Percentiles rank a stretch among this genome's conserved stretches.
These are phyloP conservation scores for Stachybotrys chlorohalonatus DNA, from an alignment of 2,329 filamentous ascomycete genomes.

Conservation along the genomic window DNA sequence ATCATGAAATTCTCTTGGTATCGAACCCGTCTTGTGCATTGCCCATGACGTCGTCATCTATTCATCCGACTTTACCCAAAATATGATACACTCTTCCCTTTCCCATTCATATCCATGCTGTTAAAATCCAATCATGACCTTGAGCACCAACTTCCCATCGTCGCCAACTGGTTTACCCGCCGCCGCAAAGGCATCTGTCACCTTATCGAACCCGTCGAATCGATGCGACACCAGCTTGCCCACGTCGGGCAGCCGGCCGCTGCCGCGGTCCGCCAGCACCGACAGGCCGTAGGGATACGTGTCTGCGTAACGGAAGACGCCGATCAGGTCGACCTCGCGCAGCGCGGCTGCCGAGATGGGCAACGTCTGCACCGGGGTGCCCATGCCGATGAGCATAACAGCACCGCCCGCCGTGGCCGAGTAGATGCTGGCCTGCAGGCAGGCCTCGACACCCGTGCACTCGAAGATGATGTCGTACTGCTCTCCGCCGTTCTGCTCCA, in stretches of 20 bases:
- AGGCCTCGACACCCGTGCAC: slow-evolving; percentile 10
- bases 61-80: not conserved
- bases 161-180: slow-evolving; percentile 8
- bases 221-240: slow-evolving; percentile 7
- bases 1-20: too few species aligned
- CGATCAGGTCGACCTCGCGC: slow-evolving; percentile 1
- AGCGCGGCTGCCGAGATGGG: slow-evolving; percentile 25
- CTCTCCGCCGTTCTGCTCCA: not conserved
- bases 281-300: slow-evolving; percentile 11
- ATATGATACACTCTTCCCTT: not conserved
- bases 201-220: slow-evolving; percentile 5
- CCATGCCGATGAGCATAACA: slow-evolving; percentile 49
- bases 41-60: not conserved
- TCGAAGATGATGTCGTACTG: slow-evolving; percentile 8
- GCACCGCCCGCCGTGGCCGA: slow-evolving; percentile 39
- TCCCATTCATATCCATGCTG: not conserved
- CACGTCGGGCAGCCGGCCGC: slow-evolving; percentile 7
- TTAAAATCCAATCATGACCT: slow-evolving; percentile 9
- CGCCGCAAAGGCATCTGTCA: slow-evolving; percentile 5
- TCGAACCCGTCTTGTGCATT: too few species aligned
- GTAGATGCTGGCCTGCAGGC: slow-evolving; percentile 7
- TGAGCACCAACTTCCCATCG: slow-evolving; percentile 8
- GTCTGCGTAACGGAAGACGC: slow-evolving; percentile 5
- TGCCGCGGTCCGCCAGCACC: slow-evolving; percentile 5
- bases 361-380: slow-evolving; percentile 45